These are phyloP conservation scores for Coemansia sp. DNA, from an alignment of 192 early-diverging fungal genomes.

Conservation along the genomic window DNA sequence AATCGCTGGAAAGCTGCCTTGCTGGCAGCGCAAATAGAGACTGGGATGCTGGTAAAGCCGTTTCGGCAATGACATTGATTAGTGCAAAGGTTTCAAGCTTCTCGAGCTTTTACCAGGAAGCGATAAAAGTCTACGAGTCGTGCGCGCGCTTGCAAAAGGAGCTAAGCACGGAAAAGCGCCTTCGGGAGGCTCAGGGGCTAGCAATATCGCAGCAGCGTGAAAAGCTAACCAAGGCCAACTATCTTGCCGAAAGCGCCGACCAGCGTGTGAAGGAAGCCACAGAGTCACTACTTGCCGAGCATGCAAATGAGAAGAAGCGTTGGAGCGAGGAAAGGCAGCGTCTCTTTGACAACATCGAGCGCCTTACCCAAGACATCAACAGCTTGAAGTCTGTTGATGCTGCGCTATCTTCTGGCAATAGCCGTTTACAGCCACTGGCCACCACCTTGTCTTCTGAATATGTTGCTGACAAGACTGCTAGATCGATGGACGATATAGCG, in stretches of 20 bases:
- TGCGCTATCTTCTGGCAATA: neutral
- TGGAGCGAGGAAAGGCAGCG: slow-evolving; percentile 53
- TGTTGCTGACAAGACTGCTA: neutral
- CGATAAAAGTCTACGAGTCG: slow-evolving; percentile 24
- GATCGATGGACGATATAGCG: neutral
- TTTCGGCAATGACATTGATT: slow-evolving; percentile 36
- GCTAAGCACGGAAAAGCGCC: slow-evolving; percentile 43
- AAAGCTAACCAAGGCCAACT: slow-evolving; percentile 27
- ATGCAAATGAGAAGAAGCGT: slow-evolving; percentile 21
- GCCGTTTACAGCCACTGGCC: neutral
- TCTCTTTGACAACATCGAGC: slow-evolving; percentile 51
- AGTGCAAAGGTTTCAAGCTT: slow-evolving; percentile 22
- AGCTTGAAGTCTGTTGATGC: slow-evolving; percentile 12
- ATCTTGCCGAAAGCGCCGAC: slow-evolving; percentile 36
- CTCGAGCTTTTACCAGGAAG: slow-evolving; percentile 25
- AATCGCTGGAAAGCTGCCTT: slow-evolving; percentile 13
- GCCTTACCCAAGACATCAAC: slow-evolving; percentile 33
- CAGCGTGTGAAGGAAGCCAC: slow-evolving; percentile 41
- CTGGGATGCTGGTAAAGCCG: slow-evolving; percentile 17
- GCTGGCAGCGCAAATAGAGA: neutral
- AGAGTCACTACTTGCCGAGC: slow-evolving; percentile 20
- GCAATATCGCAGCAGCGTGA: slow-evolving; percentile 56
- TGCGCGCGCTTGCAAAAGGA: slow-evolving; percentile 33
- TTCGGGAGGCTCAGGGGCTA: slow-evolving; percentile 53
- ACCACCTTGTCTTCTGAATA: neutral